A percentile compares a stretch with the other conserved stretches of the same genome.
Conservation (phyloP, 148 eudicot species). For the Drosera capensis region DNA sequence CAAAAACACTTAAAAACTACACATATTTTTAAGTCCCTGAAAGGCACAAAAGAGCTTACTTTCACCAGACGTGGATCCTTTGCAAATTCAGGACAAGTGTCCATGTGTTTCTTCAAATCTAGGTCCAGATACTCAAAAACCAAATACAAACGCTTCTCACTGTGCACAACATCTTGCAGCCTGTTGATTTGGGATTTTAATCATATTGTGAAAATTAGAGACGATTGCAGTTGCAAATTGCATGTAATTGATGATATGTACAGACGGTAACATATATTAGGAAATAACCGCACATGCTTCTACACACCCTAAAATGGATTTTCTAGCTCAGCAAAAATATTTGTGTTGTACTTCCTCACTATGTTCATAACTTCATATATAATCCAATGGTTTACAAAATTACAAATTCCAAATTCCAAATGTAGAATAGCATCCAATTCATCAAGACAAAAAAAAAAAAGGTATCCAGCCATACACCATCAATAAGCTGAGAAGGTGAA, state of each 20-base stretch:
- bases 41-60: conserved; percentile 27
- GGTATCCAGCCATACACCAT: neutral
- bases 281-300: no score
- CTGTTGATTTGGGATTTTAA: conserved; percentile 22
- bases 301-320: no score
- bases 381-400: no score
- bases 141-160: conserved; percentile 83
- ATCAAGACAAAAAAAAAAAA: no score
- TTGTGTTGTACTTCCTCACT: no score
- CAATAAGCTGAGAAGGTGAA: neutral
- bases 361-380: no score
- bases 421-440: no score
- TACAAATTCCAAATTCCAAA: no score
- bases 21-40: conserved; percentile 3
- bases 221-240: neutral
- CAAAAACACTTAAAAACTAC: no score
- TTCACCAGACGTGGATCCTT: conserved; percentile 71
- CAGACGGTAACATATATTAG: no score
- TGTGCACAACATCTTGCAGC: conserved; percentile 94
- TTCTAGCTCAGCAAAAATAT: no score
- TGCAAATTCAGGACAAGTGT: conserved; percentile 76
- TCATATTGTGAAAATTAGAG: neutral
- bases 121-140: conserved; percentile 96
- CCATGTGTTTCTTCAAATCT: conserved; percentile 97
- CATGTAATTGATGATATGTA: neutral